Percentiles rank a stretch among this genome's conserved stretches.
Evolutionary conservation across 805 yeast species (phyloP).

Genomic region (Cyberlindnera maritima): DNA sequence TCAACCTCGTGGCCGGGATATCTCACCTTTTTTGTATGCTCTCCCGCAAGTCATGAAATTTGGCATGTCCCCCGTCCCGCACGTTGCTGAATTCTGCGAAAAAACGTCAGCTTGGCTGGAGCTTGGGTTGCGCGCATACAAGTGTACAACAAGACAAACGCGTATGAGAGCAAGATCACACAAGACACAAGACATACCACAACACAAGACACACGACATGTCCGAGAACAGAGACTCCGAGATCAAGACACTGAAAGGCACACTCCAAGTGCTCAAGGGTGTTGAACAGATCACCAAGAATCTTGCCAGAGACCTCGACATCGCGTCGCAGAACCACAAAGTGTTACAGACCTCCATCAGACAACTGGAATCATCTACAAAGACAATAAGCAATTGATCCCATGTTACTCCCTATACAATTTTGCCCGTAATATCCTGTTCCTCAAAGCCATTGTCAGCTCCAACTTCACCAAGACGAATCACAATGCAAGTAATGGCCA

Average conservation of each 20-base stretch:
- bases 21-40: neutral
- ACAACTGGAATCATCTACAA: constrained; percentile 1
- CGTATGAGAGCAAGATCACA: neutral
- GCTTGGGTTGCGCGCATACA: neutral
- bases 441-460: constrained; percentile 25
- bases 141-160: neutral
- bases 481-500: constrained; percentile 27
- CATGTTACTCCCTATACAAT: constrained; percentile 2
- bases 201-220: neutral
- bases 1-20: neutral
- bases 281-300: constrained; percentile 8
- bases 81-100: neutral
- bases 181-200: neutral
- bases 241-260: constrained; percentile 7
- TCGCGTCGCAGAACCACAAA: constrained; percentile 5
- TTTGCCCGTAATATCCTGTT: constrained; percentile 12
- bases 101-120: neutral
- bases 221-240: constrained; percentile 5
- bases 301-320: constrained; percentile 9
- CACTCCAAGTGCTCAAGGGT: constrained; percentile 8
- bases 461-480: constrained; percentile 23
- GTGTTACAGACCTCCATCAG: neutral
- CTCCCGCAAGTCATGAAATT: constrained; percentile 3
- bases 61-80: neutral
- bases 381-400: neutral